Base-by-base conservation (phyloP, 1,139 yeast species). In the Nakaseomyces delphensis region DNA sequence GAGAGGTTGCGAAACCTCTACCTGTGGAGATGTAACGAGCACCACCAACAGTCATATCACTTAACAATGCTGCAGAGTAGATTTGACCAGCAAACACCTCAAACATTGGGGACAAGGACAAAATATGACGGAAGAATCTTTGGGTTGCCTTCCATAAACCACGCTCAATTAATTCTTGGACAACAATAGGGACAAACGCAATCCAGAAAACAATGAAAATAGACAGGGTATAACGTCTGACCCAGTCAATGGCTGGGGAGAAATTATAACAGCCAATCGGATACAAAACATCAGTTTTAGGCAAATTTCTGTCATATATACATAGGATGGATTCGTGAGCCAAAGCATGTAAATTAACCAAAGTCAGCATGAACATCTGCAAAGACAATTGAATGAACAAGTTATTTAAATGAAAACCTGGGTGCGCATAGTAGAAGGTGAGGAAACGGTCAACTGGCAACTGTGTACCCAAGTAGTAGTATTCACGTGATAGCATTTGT, bases 1-100 rank as follows among this genome's bases (percentile, higher is more conserved):
- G 86, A n/a, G 97, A 91, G 51, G 97, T 91, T 38, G 98, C 98
- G 63, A 91, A 87, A 67, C 97, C 97, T 79, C 98, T 86, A 68
- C 98, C 98, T 42, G 98, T 91, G 47, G 97, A 87, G 64, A 91
- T 91, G 73, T 91, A 91, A 69, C 97, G 85, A 52, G 98, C 99
- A 73, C 99, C 99, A 71, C 99, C 99, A 63, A 89, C 89, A 48
- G 96, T 77, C 70, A 91, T 73, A 71, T 91, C 96, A 58, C 89
- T 83, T 59, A 82, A 71, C 61, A 91, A 71, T 16, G 98, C 83
- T 50, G 93, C 79, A 44, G 98, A 87, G 64, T 91, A 91, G 54
- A 93, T 89, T 73, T 93, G 99, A 64, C 96, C 95, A 58, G 87
- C 95, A 67, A 91, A 91, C 57, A 91, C 98, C 74, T 91, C 99